Conservation (phyloP, 2,329 filamentous ascomycete species). For the Beauveria varroae region DNA sequence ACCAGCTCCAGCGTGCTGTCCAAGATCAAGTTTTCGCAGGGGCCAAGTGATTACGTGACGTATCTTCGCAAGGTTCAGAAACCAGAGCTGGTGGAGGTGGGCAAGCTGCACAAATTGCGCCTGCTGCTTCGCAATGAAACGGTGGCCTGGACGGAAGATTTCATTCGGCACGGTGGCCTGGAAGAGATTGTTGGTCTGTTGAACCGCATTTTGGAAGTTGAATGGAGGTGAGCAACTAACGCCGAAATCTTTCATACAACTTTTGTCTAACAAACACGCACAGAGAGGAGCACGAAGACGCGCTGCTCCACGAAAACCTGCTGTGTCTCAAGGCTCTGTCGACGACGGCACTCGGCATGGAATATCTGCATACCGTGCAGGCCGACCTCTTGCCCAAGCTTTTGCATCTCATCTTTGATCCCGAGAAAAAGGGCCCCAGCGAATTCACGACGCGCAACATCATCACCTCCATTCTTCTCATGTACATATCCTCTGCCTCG, state of each 20-base stretch:
- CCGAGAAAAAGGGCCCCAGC: slow-evolving; percentile 95
- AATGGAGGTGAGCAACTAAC: slow-evolving; percentile 71
- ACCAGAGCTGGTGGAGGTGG: slow-evolving; percentile 82
- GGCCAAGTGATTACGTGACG: slow-evolving; percentile 75
- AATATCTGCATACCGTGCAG: slow-evolving; percentile 74
- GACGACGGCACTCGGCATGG: slow-evolving; percentile 79
- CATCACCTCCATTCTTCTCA: slow-evolving; percentile 82
- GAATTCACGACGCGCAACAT: slow-evolving; percentile 92
- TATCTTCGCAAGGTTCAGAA: slow-evolving; percentile 77
- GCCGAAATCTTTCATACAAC: not conserved
- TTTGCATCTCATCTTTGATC: slow-evolving; percentile 84
- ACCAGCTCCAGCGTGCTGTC: slow-evolving; percentile 53
- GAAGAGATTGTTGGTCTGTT: slow-evolving; percentile 79
- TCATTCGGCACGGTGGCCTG: slow-evolving; percentile 87
- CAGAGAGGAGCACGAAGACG: slow-evolving; percentile 93
- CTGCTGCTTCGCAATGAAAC: slow-evolving; percentile 89
- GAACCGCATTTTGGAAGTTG: slow-evolving; percentile 87
- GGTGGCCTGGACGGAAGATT: slow-evolving; percentile 88
- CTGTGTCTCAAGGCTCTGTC: slow-evolving; percentile 91
- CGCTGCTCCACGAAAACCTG: slow-evolving; percentile 82
- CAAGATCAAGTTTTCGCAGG: slow-evolving; percentile 65
- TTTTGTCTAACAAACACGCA: slow-evolving; percentile 16
- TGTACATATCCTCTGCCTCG: slow-evolving; percentile 67
- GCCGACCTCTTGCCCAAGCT: slow-evolving; percentile 77
- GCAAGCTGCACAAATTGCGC: slow-evolving; percentile 86